Conservation (phyloP, 768 basidiomycete genomes). For the Agaricus subrufescens region DNA sequence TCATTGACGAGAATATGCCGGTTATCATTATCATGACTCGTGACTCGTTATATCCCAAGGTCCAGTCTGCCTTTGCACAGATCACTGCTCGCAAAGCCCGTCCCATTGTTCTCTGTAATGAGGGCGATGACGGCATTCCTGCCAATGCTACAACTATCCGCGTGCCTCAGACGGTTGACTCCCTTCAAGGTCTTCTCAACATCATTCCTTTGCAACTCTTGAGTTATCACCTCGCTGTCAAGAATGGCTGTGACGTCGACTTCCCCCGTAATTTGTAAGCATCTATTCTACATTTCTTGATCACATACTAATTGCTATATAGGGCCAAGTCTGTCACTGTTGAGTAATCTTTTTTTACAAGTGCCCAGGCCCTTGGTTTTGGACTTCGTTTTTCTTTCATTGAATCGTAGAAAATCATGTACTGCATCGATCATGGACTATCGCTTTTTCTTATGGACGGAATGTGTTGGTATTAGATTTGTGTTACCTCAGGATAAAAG, state of each 20-base stretch:
- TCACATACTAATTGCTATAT: conserved; percentile 9
- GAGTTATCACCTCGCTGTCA: conserved; percentile 93
- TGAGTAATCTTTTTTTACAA: conserved; percentile 40
- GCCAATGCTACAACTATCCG: conserved; percentile 82
- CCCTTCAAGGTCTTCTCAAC: conserved; percentile 92
- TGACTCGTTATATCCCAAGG: conserved; percentile 97
- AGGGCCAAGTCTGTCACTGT: conserved; percentile 78
- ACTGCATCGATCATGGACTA: conserved; percentile 5
- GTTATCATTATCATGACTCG: conserved; percentile 99
- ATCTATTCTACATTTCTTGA: conserved; percentile 24
- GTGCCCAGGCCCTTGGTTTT: background rate
- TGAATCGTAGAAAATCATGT: background rate
- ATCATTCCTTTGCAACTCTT: conserved; percentile 94
- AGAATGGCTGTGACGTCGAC: conserved; percentile 96
- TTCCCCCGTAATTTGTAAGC: conserved; percentile 95
- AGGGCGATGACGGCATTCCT: conserved; percentile 78
- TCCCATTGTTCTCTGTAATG: conserved; percentile 93
- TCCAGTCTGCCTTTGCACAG: conserved; percentile 92
- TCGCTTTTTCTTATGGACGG: background rate
- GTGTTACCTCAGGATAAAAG: background rate
- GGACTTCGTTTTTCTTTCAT: background rate
- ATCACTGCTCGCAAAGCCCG: conserved; percentile 97
- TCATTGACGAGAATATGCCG: conserved; percentile 98
- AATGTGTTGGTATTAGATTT: background rate
- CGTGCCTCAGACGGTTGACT: conserved; percentile 92